phyloP scores from a whole-genome alignment of 2,329 filamentous ascomycete genomes.

The Penicillium psychrosexuale region DNA sequence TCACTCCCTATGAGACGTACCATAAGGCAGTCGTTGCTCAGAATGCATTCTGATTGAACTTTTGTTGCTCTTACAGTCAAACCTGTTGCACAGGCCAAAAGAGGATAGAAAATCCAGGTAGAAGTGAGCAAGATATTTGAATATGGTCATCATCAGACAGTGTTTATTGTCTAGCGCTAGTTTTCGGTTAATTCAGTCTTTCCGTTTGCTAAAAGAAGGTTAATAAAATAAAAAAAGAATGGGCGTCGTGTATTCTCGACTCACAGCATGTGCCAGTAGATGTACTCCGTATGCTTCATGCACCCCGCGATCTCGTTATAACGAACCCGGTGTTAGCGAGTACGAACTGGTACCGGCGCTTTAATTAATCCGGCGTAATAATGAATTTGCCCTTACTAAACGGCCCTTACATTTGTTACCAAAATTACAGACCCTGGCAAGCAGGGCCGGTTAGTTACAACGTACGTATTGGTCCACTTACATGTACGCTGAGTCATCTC shows the following conservation, averaged over 20 bases:
- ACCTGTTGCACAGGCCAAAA: background rate
- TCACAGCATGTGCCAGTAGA: background rate
- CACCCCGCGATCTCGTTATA: background rate
- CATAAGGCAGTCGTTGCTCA: constrained; percentile 58
- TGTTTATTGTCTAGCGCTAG: background rate
- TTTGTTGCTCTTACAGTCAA: background rate
- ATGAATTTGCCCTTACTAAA: no score
- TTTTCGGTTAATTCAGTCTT: background rate
- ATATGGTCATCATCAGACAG: background rate
- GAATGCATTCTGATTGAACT: constrained; percentile 18
- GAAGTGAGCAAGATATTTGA: background rate
- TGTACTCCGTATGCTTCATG: background rate
- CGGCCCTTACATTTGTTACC: no score
- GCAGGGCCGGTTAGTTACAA: no score
- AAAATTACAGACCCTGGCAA: no score
- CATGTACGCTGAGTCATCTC: no score
- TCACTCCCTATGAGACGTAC: constrained; percentile 84
- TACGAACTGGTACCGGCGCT: no score
- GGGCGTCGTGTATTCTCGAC: background rate
- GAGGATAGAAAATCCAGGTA: background rate
- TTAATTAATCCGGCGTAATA: no score
- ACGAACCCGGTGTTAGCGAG: no score
- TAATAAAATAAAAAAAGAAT: background rate
- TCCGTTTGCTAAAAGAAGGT: background rate
- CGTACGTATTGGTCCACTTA: no score